Base-by-base conservation (phyloP, 2,329 filamentous ascomycete genomes). In the Venturia carpophila region DNA sequence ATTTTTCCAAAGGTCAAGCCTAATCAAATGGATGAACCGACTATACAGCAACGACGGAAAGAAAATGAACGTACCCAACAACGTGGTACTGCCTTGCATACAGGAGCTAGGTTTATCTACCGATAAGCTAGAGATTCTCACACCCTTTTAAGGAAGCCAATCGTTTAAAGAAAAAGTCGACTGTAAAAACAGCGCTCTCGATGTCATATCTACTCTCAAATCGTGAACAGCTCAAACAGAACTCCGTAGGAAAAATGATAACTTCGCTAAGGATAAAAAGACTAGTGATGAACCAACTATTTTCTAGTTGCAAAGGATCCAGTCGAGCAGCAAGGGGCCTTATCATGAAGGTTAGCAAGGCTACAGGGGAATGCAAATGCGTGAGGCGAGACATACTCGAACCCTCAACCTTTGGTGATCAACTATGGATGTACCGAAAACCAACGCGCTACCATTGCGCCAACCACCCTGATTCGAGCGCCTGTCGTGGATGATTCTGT, bases 351-450 rank as follows among this genome's bases (percentile, higher is more conserved):
- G 9, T 41, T 41, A 41, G 39, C 9, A 41, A 15, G 13, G 15
- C 17, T 45, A n/a, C 3, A 3, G 30, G 30, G 6, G 30, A 6
- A 6, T n/a, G 19, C 5, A 2, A n/a, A 15, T 11, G 3, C 3
- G 15, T n/a, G 17, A 15, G 10, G 21, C n/a, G 4, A 10, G 17
- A 45, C 19, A 45, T 45, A 52, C 47, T 60, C 56, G 56, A 60
- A 60, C 56, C 56, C 56, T 60, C 56, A 60, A 60, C 56, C 56
- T 60, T 60, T 60, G 56, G 56, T 60, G 56, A 52, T 52, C 47
- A 52, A 27, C 11, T 60, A 11, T 41, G 19, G 6, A 9, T n/a
- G 56, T 21, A 60, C 56, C 56, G 56, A 60, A 60, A 60, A 60
- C 56, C 56, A 0, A 60, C 56, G 56, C 56, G 56, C 56, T 60